These are phyloP conservation scores for Protomyces gravidus DNA, from an alignment of 1,139 yeast genomes.

Conservation along the genomic window DNA sequence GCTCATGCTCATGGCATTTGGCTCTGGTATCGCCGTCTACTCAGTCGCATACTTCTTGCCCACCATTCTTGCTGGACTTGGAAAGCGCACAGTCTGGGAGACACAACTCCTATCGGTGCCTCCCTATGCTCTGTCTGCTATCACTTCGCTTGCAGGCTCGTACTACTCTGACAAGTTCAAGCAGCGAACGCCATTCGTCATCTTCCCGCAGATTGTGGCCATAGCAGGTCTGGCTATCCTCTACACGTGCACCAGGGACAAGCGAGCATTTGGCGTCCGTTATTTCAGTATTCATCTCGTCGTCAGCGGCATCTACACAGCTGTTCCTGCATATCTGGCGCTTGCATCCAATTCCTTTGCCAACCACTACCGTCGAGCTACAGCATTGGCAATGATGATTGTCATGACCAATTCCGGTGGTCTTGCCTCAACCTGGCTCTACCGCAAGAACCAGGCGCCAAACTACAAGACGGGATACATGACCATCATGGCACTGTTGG, in stretches of 20 bases:
- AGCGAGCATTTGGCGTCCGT: slow-evolving; percentile 39
- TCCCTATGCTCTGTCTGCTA: slow-evolving; percentile 54
- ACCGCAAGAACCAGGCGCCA: slow-evolving; percentile 6
- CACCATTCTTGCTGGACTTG: slow-evolving; percentile 59
- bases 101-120: slow-evolving; percentile 38
- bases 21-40: slow-evolving; percentile 51
- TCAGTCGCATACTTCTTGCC: slow-evolving; percentile 58
- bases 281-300: slow-evolving; percentile 60
- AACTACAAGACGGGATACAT: slow-evolving; percentile 2
- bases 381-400: slow-evolving; percentile 16
- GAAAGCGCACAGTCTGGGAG: slow-evolving; percentile 44
- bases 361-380: slow-evolving; percentile 45
- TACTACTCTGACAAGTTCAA: slow-evolving; percentile 45
- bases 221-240: slow-evolving; percentile 54
- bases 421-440: slow-evolving; percentile 20
- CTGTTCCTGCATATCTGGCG: slow-evolving; percentile 60
- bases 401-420: slow-evolving; percentile 25
- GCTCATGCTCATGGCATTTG: slow-evolving; percentile 33
- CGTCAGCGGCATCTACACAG: slow-evolving; percentile 55
- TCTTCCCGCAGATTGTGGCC: slow-evolving; percentile 46
- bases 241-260: slow-evolving; percentile 38
- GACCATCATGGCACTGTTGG: background rate
- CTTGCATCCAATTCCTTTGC: slow-evolving; percentile 61
- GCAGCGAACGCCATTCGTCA: slow-evolving; percentile 50
- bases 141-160: slow-evolving; percentile 50